phyloP scores from a whole-genome alignment of 805 yeast species.

The Ogataea ramenticola region DNA sequence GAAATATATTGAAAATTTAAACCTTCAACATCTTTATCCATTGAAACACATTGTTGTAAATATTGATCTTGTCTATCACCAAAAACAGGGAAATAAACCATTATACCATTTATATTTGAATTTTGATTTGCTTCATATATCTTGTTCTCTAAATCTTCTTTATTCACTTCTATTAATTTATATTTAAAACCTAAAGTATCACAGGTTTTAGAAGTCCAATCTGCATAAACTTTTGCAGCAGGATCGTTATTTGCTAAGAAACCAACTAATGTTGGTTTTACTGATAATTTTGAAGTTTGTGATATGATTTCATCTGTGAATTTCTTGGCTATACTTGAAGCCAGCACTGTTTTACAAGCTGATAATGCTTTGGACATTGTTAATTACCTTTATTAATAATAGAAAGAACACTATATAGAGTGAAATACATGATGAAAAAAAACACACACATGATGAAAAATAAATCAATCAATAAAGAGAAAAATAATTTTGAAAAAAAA shows the following conservation, averaged over 20 bases:
- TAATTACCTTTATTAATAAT: no score
- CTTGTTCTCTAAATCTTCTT: slow-evolving; percentile 79
- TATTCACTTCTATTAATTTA: slow-evolving; percentile 62
- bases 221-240: slow-evolving; percentile 91
- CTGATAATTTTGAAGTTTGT: slow-evolving; percentile 44
- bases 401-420: no score
- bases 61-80: slow-evolving; percentile 94
- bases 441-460: no score
- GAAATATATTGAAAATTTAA: slow-evolving; percentile 84
- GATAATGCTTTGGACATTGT: background rate
- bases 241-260: slow-evolving; percentile 90
- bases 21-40: slow-evolving; percentile 95
- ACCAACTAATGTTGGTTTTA: slow-evolving; percentile 78
- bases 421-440: no score
- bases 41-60: slow-evolving; percentile 85
- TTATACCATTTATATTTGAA: slow-evolving; percentile 75
- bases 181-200: slow-evolving; percentile 80
- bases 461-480: no score
- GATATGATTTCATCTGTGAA: slow-evolving; percentile 64
- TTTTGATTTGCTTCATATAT: slow-evolving; percentile 79
- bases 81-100: slow-evolving; percentile 96
- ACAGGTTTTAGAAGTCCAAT: slow-evolving; percentile 91
- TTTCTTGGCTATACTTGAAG: slow-evolving; percentile 79
- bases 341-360: slow-evolving; percentile 65
- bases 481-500: no score